Percentiles rank a stretch among this genome's conserved stretches.
Conservation (phyloP, 2,329 filamentous ascomycete genomes). For the Raffaelea ambrosiae region DNA sequence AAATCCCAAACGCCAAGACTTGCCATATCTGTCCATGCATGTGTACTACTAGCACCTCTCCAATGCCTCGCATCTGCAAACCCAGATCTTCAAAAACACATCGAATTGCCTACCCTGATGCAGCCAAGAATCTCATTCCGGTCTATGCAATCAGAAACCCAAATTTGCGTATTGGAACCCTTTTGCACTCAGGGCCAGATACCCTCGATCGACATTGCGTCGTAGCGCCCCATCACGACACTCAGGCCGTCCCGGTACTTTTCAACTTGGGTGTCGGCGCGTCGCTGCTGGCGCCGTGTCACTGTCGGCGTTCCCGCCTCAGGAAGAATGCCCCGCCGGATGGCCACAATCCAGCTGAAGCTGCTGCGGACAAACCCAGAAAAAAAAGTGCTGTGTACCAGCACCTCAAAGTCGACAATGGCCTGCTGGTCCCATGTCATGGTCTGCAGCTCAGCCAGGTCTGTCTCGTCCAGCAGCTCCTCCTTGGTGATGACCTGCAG, state of each 20-base stretch:
- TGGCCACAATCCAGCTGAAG: conserved; percentile 10
- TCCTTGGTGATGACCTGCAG: conserved; percentile 24
- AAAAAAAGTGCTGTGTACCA: conserved; percentile 10
- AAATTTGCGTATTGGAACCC: too few relatives aligned
- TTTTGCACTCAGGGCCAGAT: conserved; percentile 7
- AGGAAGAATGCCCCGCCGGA: conserved; percentile 6
- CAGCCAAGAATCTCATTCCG: too few relatives aligned
- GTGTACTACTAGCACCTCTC: too few relatives aligned
- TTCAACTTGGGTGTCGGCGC: not conserved
- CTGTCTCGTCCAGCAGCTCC: conserved; percentile 22
- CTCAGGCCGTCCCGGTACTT: conserved; percentile 10
- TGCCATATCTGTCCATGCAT: too few relatives aligned
- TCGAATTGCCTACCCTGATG: too few relatives aligned
- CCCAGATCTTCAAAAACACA: too few relatives aligned
- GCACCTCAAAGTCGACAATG: conserved; percentile 12
- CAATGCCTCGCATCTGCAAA: too few relatives aligned
- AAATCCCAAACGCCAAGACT: too few relatives aligned
- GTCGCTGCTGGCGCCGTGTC: not conserved
- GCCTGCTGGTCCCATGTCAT: conserved; percentile 22
- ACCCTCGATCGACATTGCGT: conserved; percentile 7
- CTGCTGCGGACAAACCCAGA: conserved; percentile 12
- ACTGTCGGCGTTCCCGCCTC: not conserved
- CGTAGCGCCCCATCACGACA: conserved; percentile 8
- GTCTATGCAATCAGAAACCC: too few relatives aligned
- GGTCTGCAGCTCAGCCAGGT: conserved; percentile 18